Base-by-base conservation (phyloP, 1,139 yeast species). In the Dujonia santamariae region DNA sequence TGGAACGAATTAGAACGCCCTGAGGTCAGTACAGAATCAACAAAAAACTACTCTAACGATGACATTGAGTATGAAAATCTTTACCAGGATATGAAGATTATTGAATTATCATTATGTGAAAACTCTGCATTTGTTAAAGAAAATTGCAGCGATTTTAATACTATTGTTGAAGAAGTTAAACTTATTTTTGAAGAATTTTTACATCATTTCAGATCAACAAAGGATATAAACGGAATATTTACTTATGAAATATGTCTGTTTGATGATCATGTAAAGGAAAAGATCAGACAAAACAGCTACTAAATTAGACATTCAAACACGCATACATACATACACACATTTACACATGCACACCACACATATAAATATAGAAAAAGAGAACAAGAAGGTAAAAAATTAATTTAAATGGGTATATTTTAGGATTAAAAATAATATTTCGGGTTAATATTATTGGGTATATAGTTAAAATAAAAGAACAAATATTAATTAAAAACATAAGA, bases 171-270 rank as follows among this genome's bases (percentile, higher is more conserved):
- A n/a, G 38, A 36, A 27, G 32, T 32, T 16, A 32, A 32, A n/a
- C 19, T 34, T n/a, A 11, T 29, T 7, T 36, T 28, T 20, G 32
- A 20, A 5, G 38, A 36, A 20, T 36, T 28, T 26, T 18, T 36
- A 8, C 18, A 23, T 8, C 26, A 25, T 12, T 36, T 28, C 19
- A 19, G 30, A 21, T 6, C 12, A 17, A 12, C 14, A 3, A 8
- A 19, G 13, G 20, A 13, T 16, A 11, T n/a, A 12, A 18, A 24
- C n/a, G 30, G 32, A 12, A 19, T 28, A 4, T 36, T 36, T 21
- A 14, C 9, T 21, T 36, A 36, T 17, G 38, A 36, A 14, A 36
- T 36, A 3, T 36, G 38, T 32, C 38, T 36, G 38, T 29, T 32
- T 21, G 38, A 36, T 15, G 38, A 36, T 24, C 36, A 32, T 15